These are phyloP conservation scores for Fusarium decemcellulare DNA, from an alignment of 2,329 filamentous ascomycete genomes.

Conservation along the genomic window DNA sequence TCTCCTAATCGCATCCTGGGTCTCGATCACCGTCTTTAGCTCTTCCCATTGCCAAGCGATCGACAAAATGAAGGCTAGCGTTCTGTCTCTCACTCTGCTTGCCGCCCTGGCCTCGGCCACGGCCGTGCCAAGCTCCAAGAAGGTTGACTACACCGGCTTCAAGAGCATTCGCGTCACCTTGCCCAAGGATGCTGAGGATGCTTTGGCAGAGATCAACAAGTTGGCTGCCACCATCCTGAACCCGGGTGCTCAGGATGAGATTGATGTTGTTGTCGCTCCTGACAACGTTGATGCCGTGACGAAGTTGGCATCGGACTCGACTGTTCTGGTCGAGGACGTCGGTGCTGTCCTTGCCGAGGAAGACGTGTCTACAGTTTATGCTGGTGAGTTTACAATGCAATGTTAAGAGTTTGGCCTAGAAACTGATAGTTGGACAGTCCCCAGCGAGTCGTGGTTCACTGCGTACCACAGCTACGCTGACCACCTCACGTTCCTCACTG, in stretches of 20 bases:
- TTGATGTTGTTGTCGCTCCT: constrained; percentile 33
- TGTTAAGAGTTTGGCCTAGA: neutral
- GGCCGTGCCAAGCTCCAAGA: constrained; percentile 33
- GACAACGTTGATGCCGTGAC: constrained; percentile 33
- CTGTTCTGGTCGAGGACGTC: constrained; percentile 37
- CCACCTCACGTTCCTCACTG: constrained; percentile 31
- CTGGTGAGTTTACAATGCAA: constrained; percentile 1
- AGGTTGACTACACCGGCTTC: constrained; percentile 39
- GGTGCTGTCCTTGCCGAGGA: constrained; percentile 32
- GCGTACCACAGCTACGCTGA: constrained; percentile 35
- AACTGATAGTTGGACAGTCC: neutral
- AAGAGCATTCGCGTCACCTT: constrained; percentile 37
- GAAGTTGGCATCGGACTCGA: constrained; percentile 24
- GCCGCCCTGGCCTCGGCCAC: constrained; percentile 23
- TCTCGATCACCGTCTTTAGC: too few species aligned
- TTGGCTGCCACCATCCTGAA: constrained; percentile 34
- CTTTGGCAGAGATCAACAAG: constrained; percentile 25
- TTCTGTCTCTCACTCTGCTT: constrained; percentile 20
- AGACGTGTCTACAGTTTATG: constrained; percentile 24
- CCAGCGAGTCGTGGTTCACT: constrained; percentile 36
- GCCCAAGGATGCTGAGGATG: constrained; percentile 22
- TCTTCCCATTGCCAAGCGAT: neutral
- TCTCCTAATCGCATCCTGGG: too few species aligned
- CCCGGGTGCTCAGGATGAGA: constrained; percentile 26
- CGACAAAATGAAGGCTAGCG: constrained; percentile 21